Conservation (phyloP, 768 basidiomycete genomes). For the Tulasnella sp. region DNA sequence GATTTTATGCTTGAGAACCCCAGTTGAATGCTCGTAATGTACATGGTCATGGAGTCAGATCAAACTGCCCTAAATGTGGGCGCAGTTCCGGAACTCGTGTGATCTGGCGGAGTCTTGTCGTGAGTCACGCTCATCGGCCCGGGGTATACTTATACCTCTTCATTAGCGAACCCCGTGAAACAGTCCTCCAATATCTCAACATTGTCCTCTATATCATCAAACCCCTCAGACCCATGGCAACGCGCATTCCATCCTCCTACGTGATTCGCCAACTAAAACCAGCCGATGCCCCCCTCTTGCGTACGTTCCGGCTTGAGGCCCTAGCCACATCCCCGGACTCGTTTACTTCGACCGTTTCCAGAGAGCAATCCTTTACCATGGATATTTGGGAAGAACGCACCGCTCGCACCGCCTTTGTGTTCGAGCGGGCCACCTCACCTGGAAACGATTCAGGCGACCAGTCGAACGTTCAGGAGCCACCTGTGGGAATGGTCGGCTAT, state of each 20-base stretch:
- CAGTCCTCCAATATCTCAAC: background rate
- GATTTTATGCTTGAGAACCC: background rate
- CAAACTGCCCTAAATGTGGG: background rate
- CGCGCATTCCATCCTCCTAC: background rate
- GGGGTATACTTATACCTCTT: background rate
- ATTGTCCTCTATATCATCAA: background rate
- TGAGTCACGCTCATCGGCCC: background rate
- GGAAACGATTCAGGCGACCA: background rate
- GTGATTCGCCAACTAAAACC: background rate
- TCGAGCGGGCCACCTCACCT: background rate
- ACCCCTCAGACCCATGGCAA: background rate
- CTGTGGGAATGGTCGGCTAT: slow-evolving; percentile 4
- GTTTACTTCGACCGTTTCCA: background rate
- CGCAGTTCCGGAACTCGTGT: background rate
- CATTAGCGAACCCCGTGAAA: background rate
- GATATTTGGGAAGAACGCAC: background rate
- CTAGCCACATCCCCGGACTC: background rate
- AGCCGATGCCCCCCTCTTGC: background rate
- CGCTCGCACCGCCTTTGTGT: background rate
- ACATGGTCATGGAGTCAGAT: background rate
- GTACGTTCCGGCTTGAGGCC: background rate
- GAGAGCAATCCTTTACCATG: background rate
- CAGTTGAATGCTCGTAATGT: background rate
- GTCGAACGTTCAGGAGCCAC: background rate
- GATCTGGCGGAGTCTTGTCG: background rate